Percentiles rank a stretch among this genome's conserved stretches.
Evolutionary conservation across 2,329 filamentous ascomycete genomes (phyloP).

Genomic region (Phoma sp.): DNA sequence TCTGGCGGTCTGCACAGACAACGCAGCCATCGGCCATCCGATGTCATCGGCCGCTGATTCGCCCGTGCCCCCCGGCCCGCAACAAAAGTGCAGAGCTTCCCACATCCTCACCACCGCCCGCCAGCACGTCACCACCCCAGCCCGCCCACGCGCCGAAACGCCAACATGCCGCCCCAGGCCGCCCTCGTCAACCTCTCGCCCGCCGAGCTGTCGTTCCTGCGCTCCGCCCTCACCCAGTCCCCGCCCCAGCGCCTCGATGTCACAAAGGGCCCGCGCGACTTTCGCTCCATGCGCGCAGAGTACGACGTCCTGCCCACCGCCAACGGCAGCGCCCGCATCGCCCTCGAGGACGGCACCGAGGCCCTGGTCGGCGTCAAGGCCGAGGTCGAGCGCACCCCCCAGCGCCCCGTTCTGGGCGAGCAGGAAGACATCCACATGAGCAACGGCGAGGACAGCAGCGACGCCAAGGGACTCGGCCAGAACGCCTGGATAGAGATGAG

Average conservation of each 20-base stretch:
- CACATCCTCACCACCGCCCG: too few species aligned
- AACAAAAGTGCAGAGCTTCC: conserved; percentile 12
- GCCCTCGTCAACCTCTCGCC: conserved; percentile 78
- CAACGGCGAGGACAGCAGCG: conserved; percentile 38
- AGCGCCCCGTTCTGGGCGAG: conserved; percentile 33
- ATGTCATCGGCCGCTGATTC: conserved; percentile 25
- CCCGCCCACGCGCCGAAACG: background rate
- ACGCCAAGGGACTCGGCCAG: conserved; percentile 52
- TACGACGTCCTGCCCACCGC: conserved; percentile 86
- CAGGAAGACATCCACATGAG: conserved; percentile 51
- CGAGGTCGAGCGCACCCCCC: conserved; percentile 78
- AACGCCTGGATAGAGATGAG: conserved; percentile 86
- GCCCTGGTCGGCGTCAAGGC: conserved; percentile 95
- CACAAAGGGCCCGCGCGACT: conserved; percentile 70
- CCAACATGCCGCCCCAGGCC: conserved; percentile 44
- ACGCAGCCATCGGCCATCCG: too few species aligned
- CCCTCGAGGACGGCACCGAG: conserved; percentile 93
- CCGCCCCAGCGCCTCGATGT: conserved; percentile 87
- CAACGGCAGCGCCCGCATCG: conserved; percentile 91
- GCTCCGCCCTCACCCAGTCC: conserved; percentile 78
- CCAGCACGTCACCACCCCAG: conserved; percentile 15
- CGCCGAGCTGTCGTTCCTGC: conserved; percentile 94
- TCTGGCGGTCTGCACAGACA: too few species aligned
- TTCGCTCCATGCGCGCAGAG: conserved; percentile 89
- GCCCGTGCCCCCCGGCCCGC: conserved; percentile 19